A percentile compares a stretch with the other conserved stretches of the same genome.
Conservation (phyloP, 202 grass and related monocot genomes). For the Schoenoplectus tabernaemontani region DNA sequence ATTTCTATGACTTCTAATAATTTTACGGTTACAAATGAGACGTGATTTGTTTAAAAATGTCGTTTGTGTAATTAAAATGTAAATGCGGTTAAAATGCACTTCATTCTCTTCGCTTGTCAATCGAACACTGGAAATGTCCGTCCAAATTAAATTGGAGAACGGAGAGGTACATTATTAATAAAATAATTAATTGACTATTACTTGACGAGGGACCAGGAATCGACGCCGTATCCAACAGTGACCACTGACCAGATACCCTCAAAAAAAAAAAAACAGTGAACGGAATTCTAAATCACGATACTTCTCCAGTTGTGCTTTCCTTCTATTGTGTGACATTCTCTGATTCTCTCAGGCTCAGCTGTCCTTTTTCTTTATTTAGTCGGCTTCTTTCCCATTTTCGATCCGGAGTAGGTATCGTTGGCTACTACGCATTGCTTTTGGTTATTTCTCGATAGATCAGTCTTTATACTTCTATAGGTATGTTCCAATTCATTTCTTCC, state of each 20-base stretch:
- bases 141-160: too few relatives aligned
- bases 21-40: too few relatives aligned
- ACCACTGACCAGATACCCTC: too few relatives aligned
- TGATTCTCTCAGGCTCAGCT: slow-evolving; percentile 2
- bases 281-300: background rate
- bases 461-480: background rate
- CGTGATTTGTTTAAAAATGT: too few relatives aligned
- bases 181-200: background rate
- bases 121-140: too few relatives aligned
- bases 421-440: slow-evolving; percentile 3
- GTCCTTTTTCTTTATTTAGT: background rate
- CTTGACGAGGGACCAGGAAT: background rate
- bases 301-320: slow-evolving; percentile 9
- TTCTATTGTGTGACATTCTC: slow-evolving; percentile 6
- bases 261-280: background rate
- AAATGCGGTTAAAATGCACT: too few relatives aligned
- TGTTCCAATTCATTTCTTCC: background rate
- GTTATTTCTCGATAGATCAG: background rate
- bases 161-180: background rate
- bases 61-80: too few relatives aligned
- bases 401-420: background rate
- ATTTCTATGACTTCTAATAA: too few relatives aligned
- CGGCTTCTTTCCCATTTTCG: background rate
- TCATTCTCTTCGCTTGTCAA: background rate
- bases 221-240: background rate